Evolutionary conservation across 345 rosid species (phyloP), one percentile per base, ranked within the genome.

Genomic region (Balakata baccata): DNA sequence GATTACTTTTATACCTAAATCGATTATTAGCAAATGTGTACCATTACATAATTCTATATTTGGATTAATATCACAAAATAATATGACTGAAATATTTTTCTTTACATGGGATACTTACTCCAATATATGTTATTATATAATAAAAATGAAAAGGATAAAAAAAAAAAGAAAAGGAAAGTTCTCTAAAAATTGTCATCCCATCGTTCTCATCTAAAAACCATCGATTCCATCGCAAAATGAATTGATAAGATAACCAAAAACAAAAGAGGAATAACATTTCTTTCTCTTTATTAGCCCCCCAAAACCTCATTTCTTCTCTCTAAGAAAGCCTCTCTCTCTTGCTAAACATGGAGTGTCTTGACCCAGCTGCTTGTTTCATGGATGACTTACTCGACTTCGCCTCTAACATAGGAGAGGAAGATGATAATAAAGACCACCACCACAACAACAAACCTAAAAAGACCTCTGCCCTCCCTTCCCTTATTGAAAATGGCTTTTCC

Each of bases 301-400:
- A n/a, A n/a, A n/a, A n/a, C n/a, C n/a, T 54, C 46, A 14, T 57
- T 70, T 63, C 13, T 29, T 68, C 67, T 38, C 51, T 16, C 20
- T 29, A 37, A n/a, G n/a, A 11, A 49, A 61, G 7, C 50, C 16
- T 1, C 5, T 49, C 18, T 71, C 52, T 73, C 50, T 64, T 45
- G 50, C 56, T 72, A 61, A 34, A 8, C 51, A 85, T 83, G 85
- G 85, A 83, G 75, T 66, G 85, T 9, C 71, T 83, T 18, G 82
- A 82, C 74, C 60, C 74, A 14, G 78, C 74, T 7, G 66, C 70
- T n/a, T 10, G 77, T 74, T 79, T 77, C 66, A 76, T 81, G 63
- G 88, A 84, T 47, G 87, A 80, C 70, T 71, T 85, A 22, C 68
- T 87, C 8, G 84, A 87, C 81, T 83, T 87, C 61, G 72, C 74